A percentile compares a stretch with the other conserved stretches of the same genome.
phyloP scores from a whole-genome alignment of 2,329 filamentous ascomycete species.

The Monilinia fructicola region DNA sequence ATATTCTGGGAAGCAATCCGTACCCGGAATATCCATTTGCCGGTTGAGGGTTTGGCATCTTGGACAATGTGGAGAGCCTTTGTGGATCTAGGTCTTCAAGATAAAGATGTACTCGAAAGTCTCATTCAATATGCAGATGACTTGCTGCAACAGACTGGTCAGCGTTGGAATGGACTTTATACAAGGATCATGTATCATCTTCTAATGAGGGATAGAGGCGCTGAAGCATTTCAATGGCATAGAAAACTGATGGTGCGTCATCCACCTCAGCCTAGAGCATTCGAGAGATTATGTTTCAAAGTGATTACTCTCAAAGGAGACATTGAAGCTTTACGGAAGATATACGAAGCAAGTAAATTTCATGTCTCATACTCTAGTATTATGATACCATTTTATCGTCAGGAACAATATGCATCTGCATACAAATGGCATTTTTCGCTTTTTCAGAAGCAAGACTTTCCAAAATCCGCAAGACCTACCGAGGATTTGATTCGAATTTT shows the following conservation, averaged over 20 bases:
- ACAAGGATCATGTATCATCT: conserved; percentile 45
- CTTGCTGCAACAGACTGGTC: conserved; percentile 43
- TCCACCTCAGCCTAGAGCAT: conserved; percentile 40
- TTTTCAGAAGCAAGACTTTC: conserved; percentile 45
- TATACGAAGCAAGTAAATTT: conserved; percentile 44
- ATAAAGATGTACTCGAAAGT: conserved; percentile 41
- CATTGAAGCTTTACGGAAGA: conserved; percentile 43
- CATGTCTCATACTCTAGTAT: conserved; percentile 47
- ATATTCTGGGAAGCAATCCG: conserved; percentile 47
- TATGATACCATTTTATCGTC: conserved; percentile 45
- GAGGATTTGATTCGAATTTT: conserved; percentile 45
- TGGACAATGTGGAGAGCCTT: conserved; percentile 49
- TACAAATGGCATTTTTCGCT: conserved; percentile 50
- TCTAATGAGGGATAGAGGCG: conserved; percentile 34
- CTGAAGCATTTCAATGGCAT: conserved; percentile 36
- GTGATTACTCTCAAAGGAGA: conserved; percentile 33
- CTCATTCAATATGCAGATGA: conserved; percentile 45
- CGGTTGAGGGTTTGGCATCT: conserved; percentile 43
- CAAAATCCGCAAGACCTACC: conserved; percentile 42
- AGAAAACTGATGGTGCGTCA: conserved; percentile 35
- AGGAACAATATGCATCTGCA: conserved; percentile 43
- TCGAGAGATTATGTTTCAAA: conserved; percentile 42
- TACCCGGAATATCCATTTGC: conserved; percentile 43
- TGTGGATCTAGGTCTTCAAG: conserved; percentile 42
- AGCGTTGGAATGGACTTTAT: conserved; percentile 45